Percentiles rank a stretch among this genome's conserved stretches.
phyloP scores from a whole-genome alignment of 2,329 filamentous ascomycete species.

The Fusarium haematococcum region DNA sequence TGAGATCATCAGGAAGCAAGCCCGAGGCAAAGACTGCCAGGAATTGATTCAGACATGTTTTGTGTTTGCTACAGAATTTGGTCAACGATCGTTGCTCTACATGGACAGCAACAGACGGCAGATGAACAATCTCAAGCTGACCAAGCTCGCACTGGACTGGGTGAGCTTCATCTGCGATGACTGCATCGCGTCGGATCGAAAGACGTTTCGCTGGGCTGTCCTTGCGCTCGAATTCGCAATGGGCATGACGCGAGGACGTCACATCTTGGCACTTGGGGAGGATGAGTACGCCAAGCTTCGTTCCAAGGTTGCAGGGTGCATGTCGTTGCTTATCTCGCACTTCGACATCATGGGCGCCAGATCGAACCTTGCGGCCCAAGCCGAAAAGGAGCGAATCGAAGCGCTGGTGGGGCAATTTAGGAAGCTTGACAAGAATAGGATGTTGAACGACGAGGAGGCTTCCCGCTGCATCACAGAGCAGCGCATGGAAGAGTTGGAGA shows the following conservation, averaged over 20 bases:
- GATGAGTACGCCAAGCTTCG: slow-evolving; percentile 87
- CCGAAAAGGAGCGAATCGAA: slow-evolving; percentile 90
- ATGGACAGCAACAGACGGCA: slow-evolving; percentile 96
- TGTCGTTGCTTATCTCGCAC: slow-evolving; percentile 96
- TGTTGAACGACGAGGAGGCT: slow-evolving; percentile 87
- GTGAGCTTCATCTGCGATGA: slow-evolving; percentile 98
- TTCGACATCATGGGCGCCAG: slow-evolving; percentile 99
- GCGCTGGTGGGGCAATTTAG: slow-evolving; percentile 81
- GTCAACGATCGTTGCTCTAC: slow-evolving; percentile 91
- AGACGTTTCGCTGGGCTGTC: slow-evolving; percentile 98
- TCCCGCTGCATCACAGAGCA: slow-evolving; percentile 79
- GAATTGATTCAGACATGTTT: slow-evolving; percentile 98
- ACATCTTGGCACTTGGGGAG: slow-evolving; percentile 91
- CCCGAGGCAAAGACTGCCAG: slow-evolving; percentile 85
- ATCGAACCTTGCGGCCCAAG: slow-evolving; percentile 91
- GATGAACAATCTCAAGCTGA: slow-evolving; percentile 97
- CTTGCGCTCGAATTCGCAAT: slow-evolving; percentile 95
- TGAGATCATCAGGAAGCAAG: slow-evolving; percentile 89
- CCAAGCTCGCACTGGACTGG: slow-evolving; percentile 94
- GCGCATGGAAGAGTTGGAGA: slow-evolving; percentile 77
- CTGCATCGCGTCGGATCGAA: slow-evolving; percentile 91
- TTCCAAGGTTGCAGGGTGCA: slow-evolving; percentile 93
- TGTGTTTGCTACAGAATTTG: slow-evolving; percentile 98
- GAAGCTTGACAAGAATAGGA: slow-evolving; percentile 80
- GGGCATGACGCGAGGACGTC: slow-evolving; percentile 94